Evolutionary conservation across 2,329 filamentous ascomycete genomes (phyloP).

Genomic region (Westerdykella sp.): DNA sequence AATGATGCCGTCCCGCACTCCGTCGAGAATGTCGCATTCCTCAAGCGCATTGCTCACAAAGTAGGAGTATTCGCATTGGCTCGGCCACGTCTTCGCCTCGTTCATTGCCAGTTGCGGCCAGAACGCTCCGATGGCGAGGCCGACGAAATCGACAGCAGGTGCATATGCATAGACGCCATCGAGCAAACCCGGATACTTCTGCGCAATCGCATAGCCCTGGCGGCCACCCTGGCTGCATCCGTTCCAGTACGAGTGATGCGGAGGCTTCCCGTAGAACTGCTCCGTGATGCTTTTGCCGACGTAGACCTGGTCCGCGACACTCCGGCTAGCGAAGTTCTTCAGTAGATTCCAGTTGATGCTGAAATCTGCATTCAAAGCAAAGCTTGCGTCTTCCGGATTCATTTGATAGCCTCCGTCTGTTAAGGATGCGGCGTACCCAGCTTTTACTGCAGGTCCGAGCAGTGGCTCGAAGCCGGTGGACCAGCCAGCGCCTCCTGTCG

Average conservation of each 20-base stretch:
- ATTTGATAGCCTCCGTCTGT: slow-evolving; percentile 29
- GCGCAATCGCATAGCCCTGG: slow-evolving; percentile 28
- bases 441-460: slow-evolving; percentile 20
- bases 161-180: slow-evolving; percentile 29
- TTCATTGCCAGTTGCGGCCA: slow-evolving; percentile 26
- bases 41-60: slow-evolving; percentile 11
- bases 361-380: slow-evolving; percentile 17
- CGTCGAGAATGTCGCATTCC: slow-evolving; percentile 23
- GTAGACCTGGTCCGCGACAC: slow-evolving; percentile 32
- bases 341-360: slow-evolving; percentile 27
- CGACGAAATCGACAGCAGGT: slow-evolving; percentile 17
- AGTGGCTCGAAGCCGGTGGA: slow-evolving; percentile 20
- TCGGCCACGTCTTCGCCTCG: slow-evolving; percentile 8
- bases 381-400: slow-evolving; percentile 10
- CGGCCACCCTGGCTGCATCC: slow-evolving; percentile 31
- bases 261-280: slow-evolving; percentile 29
- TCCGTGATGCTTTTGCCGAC: slow-evolving; percentile 32
- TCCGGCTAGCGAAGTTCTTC: slow-evolving; percentile 34
- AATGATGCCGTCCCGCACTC: slow-evolving; percentile 28
- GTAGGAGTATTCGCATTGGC: slow-evolving; percentile 17
- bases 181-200: slow-evolving; percentile 22
- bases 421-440: slow-evolving; percentile 28
- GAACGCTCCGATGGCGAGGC: slow-evolving; percentile 11
- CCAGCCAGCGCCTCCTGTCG: slow-evolving; percentile 26
- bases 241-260: slow-evolving; percentile 33